Percentiles rank a stretch among this genome's conserved stretches.
These are phyloP conservation scores for Truncatella angustata DNA, from an alignment of 2,329 filamentous ascomycete species.

Conservation along the genomic window DNA sequence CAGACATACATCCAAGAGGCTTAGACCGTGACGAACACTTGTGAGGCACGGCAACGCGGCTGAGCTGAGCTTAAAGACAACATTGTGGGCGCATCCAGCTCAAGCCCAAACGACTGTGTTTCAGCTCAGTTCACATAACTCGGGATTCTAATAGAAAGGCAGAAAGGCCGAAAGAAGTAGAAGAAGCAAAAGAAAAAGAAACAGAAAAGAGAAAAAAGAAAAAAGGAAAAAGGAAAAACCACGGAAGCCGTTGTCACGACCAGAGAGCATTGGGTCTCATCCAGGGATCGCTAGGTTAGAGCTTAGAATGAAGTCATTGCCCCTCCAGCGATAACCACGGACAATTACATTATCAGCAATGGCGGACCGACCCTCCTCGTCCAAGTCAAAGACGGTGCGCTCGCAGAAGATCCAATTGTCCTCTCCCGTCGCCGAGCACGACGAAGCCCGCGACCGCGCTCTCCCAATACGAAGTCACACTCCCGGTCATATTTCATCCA, in stretches of 20 bases:
- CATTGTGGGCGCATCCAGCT: no score
- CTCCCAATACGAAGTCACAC: constrained; percentile 55
- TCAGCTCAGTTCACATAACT: no score
- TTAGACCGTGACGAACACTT: no score
- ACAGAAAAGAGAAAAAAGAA: no score
- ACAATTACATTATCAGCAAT: constrained; percentile 23
- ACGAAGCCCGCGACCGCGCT: constrained; percentile 33
- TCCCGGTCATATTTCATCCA: constrained; percentile 59
- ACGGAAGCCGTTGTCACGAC: not conserved
- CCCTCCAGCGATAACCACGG: not conserved
- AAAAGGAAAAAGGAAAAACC: not conserved
- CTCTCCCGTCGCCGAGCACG: constrained; percentile 33
- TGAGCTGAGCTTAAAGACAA: no score
- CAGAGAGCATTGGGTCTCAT: not conserved
- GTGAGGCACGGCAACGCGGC: no score
- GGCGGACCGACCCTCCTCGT: constrained; percentile 31
- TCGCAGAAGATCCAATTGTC: constrained; percentile 50
- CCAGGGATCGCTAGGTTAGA: not conserved
- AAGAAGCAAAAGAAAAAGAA: no score
- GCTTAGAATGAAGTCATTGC: constrained; percentile 10
- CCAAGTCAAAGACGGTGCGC: constrained; percentile 46
- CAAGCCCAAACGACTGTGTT: no score
- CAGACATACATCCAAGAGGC: no score
- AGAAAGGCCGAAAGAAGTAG: no score
- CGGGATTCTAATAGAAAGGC: no score